Base-by-base conservation (phyloP, 108 stramenopile species). In the Pseudonitzschia delicatissima region DNA sequence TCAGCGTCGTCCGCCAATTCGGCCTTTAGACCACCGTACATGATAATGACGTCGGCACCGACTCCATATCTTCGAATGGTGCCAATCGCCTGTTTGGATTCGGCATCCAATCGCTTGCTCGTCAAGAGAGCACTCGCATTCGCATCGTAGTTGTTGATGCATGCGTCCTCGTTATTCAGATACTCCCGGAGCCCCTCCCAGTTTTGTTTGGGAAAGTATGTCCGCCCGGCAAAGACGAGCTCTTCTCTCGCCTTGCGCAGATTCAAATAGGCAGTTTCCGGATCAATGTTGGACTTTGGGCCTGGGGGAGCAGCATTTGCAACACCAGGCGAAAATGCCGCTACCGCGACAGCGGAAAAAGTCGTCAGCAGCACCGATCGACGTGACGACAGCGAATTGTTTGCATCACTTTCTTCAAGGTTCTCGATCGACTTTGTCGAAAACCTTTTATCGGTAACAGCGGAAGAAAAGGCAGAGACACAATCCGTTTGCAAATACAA, bases 21-120 rank as follows among this genome's bases (percentile, higher is more conserved):
- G 8, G 53, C 52, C 59, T 48, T 59, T 36, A 77, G 34, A 13
- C 72, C 72, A 8, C 76, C 76, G 32, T 35, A 67, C 76, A 77
- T 77, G 20, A 77, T 72, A 23, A 73, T 45, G 27, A 77, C 76
- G 52, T 77, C 76, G 6, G 76, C 76, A 27, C 64, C 76, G 13
- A 67, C 58, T 32, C 76, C 76, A 45, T 73, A 77, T 31, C 67
- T 31, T 13, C 76, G 49, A 48, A 77, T 77, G 5, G 76, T 77
- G 1, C 76, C 76, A 5, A 77, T 77, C 4, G 71, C 66, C 27
- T 73, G 72, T 36, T 77, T 77, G 29, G 45, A 47, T 62, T 77
- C 76, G 0, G 57, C 72, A 61, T 62, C 60, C 42, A 73, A 49
- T 44, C 31, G 28, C 27, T 68, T 73, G 18, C 57, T 60, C 37